Evolutionary conservation across 768 basidiomycete species (phyloP).

Genomic region (Macrocybe gigantea): DNA sequence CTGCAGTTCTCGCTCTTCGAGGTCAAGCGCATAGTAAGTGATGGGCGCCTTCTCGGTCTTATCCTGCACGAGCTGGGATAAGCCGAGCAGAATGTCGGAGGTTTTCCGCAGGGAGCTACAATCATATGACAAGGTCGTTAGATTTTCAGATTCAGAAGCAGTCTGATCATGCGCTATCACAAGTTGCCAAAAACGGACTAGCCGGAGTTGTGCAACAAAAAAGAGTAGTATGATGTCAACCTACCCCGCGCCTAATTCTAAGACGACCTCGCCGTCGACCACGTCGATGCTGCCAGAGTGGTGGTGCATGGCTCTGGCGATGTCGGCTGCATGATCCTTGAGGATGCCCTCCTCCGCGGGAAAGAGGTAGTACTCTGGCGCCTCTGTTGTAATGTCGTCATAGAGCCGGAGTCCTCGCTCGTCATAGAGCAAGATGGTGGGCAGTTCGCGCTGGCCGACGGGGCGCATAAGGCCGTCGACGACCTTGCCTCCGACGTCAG

Average conservation of each 20-base stretch:
- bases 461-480: conserved; percentile 51
- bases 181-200: too few relatives aligned
- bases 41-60: conserved; percentile 39
- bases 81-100: conserved; percentile 69
- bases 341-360: conserved; percentile 84
- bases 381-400: conserved; percentile 77
- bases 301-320: conserved; percentile 67
- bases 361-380: conserved; percentile 87
- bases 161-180: neutral
- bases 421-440: conserved; percentile 83
- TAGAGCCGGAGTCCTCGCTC: conserved; percentile 82
- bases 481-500: conserved; percentile 41
- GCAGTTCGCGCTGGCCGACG: conserved; percentile 54
- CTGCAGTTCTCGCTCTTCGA: conserved; percentile 81
- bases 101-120: conserved; percentile 83
- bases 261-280: conserved; percentile 48
- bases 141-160: neutral
- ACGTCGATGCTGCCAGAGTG: conserved; percentile 17
- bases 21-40: conserved; percentile 89
- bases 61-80: conserved; percentile 48
- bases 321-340: conserved; percentile 63
- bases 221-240: conserved; percentile 15
- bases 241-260: conserved; percentile 95
- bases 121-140: conserved; percentile 1
- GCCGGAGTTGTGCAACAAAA: too few relatives aligned